Evolutionary conservation across 2,329 filamentous ascomycete genomes (phyloP).

Genomic region (Paecilomyces formosus): DNA sequence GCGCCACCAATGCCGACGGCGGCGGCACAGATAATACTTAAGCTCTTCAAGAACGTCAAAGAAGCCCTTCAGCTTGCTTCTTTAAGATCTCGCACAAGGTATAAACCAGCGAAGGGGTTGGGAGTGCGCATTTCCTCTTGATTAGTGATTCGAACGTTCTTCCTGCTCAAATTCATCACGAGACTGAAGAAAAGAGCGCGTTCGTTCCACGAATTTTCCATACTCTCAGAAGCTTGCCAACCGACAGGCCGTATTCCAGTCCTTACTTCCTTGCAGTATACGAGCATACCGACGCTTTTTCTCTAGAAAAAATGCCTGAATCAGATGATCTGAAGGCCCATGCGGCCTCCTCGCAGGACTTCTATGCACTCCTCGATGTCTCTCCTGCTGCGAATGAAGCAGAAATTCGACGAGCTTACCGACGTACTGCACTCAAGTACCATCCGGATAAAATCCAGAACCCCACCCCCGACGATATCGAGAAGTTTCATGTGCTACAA

Average conservation of each 20-base stretch:
- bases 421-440: slow-evolving; percentile 78
- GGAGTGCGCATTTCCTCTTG: not conserved
- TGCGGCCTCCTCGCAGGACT: slow-evolving; percentile 58
- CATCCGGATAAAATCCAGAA: slow-evolving; percentile 86
- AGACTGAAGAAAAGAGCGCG: not conserved
- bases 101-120: not conserved
- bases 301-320: slow-evolving; percentile 19
- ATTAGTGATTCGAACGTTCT: not conserved
- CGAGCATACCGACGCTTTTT: not conserved
- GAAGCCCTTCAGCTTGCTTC: not conserved
- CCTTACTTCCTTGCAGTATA: not conserved
- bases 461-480: slow-evolving; percentile 58
- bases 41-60: not conserved
- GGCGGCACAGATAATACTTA: not conserved
- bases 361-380: slow-evolving; percentile 69
- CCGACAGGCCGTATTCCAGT: no score
- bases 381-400: slow-evolving; percentile 56
- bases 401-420: slow-evolving; percentile 78
- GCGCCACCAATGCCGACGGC: not conserved
- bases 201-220: not conserved
- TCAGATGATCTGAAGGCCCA: slow-evolving; percentile 47
- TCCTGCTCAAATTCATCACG: not conserved
- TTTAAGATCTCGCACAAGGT: not conserved
- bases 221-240: not conserved
- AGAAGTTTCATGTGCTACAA: slow-evolving; percentile 77